Percentiles rank a stretch among this genome's conserved stretches.
phyloP scores from a whole-genome alignment of 2,329 filamentous ascomycete genomes.

The Beauveria pseudobassiana region DNA sequence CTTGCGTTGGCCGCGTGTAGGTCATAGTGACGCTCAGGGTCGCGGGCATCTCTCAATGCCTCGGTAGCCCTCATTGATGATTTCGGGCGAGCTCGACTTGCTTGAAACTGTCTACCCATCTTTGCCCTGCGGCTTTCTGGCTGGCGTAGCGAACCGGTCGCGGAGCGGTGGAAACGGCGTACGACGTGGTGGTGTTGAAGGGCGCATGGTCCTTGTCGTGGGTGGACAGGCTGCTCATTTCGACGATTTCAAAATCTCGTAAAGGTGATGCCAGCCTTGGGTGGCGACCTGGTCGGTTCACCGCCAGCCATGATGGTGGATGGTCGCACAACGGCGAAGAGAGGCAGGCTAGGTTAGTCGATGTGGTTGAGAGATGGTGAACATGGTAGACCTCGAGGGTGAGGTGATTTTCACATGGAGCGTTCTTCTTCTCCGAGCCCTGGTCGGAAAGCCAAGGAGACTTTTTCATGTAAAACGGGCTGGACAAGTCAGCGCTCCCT shows the following conservation, averaged over 20 bases:
- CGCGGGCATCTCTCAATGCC: conserved; percentile 6
- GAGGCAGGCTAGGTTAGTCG: background rate
- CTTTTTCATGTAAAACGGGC: conserved; percentile 1
- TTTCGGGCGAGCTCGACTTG: background rate
- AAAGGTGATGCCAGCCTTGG: conserved; percentile 10
- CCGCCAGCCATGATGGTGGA: background rate
- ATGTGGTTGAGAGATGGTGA: background rate
- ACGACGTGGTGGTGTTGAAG: conserved; percentile 1
- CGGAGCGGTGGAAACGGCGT: conserved; percentile 6
- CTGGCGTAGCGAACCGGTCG: conserved; percentile 8
- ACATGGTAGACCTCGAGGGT: background rate
- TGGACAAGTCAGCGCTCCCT: background rate
- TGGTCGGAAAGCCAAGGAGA: background rate
- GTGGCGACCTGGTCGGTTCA: conserved; percentile 1
- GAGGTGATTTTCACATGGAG: conserved; percentile 1
- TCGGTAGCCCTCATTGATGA: conserved; percentile 9
- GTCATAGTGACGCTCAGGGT: conserved; percentile 3
- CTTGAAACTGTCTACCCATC: conserved; percentile 12
- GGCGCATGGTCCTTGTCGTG: conserved; percentile 1
- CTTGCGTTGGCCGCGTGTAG: conserved; percentile 7
- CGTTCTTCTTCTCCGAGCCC: background rate
- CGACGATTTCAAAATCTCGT: conserved; percentile 9
- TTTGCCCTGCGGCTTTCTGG: conserved; percentile 4
- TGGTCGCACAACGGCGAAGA: background rate
- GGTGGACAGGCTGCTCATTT: conserved; percentile 9